Evolutionary conservation across 1,284 basidiomycete genomes (phyloP).

Genomic region (Sanguinoderma infundibulare): DNA sequence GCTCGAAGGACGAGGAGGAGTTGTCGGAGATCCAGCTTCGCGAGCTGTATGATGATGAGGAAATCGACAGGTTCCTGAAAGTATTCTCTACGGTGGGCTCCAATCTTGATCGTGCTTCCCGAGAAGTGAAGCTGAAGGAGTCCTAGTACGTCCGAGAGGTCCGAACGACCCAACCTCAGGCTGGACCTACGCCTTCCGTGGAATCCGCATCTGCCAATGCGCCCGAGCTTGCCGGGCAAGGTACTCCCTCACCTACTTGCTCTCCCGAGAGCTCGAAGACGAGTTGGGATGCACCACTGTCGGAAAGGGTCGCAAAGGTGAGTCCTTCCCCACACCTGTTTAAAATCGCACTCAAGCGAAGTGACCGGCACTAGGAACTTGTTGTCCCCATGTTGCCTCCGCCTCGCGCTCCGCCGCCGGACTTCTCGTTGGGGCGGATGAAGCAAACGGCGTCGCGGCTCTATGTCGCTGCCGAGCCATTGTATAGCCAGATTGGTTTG

Average conservation of each 20-base stretch:
- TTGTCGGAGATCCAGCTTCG: constrained; percentile 48
- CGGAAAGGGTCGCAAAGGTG: constrained; percentile 18
- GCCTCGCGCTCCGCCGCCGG: constrained; percentile 39
- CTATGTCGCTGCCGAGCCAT: constrained; percentile 55
- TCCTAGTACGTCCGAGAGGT: constrained; percentile 65
- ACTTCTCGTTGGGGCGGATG: constrained; percentile 58
- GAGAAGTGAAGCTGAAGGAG: background rate
- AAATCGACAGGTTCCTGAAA: constrained; percentile 60
- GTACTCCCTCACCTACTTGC: background rate
- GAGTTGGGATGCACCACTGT: constrained; percentile 6
- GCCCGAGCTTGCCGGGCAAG: background rate
- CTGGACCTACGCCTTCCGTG: background rate
- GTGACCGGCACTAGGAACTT: constrained; percentile 40
- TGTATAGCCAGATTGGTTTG: constrained; percentile 50
- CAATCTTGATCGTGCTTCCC: background rate
- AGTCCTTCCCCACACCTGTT: background rate
- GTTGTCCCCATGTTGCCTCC: constrained; percentile 52
- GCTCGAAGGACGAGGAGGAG: constrained; percentile 28
- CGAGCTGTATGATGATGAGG: constrained; percentile 63
- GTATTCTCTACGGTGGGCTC: constrained; percentile 59
- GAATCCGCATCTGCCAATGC: constrained; percentile 10
- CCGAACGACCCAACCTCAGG: constrained; percentile 34
- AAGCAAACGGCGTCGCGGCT: constrained; percentile 57
- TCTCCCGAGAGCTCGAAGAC: background rate
- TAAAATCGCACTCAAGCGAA: background rate